Conservation (phyloP, 257 asterid genomes). For the Scutellaria galericulata region DNA sequence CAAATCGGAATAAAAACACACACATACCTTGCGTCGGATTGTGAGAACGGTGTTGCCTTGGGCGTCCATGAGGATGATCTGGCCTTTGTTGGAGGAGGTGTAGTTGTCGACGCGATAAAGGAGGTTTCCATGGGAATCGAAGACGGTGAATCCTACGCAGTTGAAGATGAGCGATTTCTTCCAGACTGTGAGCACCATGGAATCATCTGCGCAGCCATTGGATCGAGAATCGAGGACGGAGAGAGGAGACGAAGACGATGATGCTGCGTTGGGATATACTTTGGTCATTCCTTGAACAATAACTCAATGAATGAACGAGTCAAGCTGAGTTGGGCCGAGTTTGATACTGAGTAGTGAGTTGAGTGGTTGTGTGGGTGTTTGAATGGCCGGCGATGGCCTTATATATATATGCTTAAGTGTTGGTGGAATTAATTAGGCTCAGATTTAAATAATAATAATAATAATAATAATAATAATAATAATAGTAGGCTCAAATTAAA, state of each 20-base stretch:
- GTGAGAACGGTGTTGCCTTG: constrained; percentile 66
- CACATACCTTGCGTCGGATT: constrained; percentile 73
- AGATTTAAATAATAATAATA: too few relatives aligned
- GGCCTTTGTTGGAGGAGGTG: constrained; percentile 45
- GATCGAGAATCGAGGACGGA: background rate
- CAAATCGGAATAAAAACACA: too few relatives aligned
- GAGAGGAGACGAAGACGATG: background rate
- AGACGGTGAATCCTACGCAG: constrained; percentile 84
- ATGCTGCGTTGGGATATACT: constrained; percentile 54
- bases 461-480: too few relatives aligned
- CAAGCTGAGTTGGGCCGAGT: background rate
- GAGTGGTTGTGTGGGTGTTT: background rate
- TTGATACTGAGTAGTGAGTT: background rate
- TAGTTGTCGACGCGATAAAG: constrained; percentile 82
- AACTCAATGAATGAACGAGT: background rate
- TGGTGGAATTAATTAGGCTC: background rate
- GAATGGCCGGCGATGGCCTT: too few relatives aligned
- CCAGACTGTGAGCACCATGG: constrained; percentile 72
- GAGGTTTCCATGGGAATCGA: constrained; percentile 61
- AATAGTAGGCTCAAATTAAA: too few relatives aligned
- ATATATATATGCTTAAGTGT: background rate
- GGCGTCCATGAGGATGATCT: constrained; percentile 72
- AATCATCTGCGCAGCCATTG: constrained; percentile 11
- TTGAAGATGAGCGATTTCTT: constrained; percentile 71
- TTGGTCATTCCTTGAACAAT: constrained; percentile 43